Evolutionary conservation across 176 grass and related monocot species (phyloP).

Genomic region (Thalia dealbata): DNA sequence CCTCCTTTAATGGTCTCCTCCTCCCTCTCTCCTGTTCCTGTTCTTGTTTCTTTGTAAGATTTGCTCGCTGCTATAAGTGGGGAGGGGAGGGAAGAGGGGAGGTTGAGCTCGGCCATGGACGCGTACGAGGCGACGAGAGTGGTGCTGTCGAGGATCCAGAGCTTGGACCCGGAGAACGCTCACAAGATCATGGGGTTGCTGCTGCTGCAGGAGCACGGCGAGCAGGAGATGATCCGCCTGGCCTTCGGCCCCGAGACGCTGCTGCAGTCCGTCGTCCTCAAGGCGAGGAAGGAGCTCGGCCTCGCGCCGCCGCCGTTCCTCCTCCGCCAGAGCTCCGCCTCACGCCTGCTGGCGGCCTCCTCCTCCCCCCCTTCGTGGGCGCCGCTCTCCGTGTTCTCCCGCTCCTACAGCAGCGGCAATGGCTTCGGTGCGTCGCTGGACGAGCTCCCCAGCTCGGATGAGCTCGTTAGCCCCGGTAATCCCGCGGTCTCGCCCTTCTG

Average conservation of each 20-base stretch:
- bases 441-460: slow-evolving; percentile 31
- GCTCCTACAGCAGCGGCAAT: slow-evolving; percentile 35
- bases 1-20: not conserved
- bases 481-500: slow-evolving; percentile 35
- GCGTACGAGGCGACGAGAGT: slow-evolving; percentile 94
- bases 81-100: not conserved
- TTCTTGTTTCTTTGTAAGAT: not conserved
- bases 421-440: slow-evolving; percentile 26
- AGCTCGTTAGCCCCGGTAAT: slow-evolving; percentile 39
- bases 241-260: slow-evolving; percentile 81
- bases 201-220: slow-evolving; percentile 82
- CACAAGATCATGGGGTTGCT: slow-evolving; percentile 89
- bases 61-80: slow-evolving; percentile 4
- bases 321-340: slow-evolving; percentile 41
- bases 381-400: slow-evolving; percentile 44
- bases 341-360: slow-evolving; percentile 20
- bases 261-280: slow-evolving; percentile 55
- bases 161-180: slow-evolving; percentile 74
- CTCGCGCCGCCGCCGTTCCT: slow-evolving; percentile 32
- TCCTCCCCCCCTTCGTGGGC: slow-evolving; percentile 64
- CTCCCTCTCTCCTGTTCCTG: not conserved
- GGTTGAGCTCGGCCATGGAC: slow-evolving; percentile 42
- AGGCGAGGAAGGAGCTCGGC: slow-evolving; percentile 64
- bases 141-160: slow-evolving; percentile 96
- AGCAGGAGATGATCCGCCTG: slow-evolving; percentile 95